Percentiles rank a stretch among this genome's conserved stretches.
Evolutionary conservation across 2,329 filamentous ascomycete species (phyloP).

Genomic region (Colletotrichum tropicale): DNA sequence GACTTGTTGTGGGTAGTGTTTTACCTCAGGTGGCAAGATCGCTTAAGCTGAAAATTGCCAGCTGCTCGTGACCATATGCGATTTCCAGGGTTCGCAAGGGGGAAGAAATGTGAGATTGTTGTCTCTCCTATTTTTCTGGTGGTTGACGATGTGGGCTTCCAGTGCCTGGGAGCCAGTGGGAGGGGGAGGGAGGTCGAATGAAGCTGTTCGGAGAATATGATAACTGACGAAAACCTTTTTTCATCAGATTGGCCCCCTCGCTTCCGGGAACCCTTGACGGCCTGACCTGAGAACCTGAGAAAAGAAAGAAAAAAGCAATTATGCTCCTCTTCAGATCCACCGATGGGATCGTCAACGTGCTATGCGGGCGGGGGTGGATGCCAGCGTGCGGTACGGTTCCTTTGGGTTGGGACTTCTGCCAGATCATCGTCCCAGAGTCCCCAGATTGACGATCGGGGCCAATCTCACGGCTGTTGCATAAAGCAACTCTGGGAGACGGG

Average conservation of each 20-base stretch:
- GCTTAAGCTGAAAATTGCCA: not conserved
- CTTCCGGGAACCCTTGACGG: not conserved
- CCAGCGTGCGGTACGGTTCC: not conserved
- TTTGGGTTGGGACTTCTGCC: not conserved
- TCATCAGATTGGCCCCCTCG: not conserved
- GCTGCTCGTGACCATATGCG: not conserved
- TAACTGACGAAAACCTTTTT: constrained; percentile 4
- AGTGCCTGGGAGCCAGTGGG: not conserved
- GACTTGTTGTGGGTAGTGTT: not conserved
- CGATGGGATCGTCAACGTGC: not conserved
- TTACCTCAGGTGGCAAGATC: not conserved
- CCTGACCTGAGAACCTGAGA: not conserved
- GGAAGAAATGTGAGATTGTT: not conserved
- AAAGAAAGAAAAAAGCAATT: constrained; percentile 9
- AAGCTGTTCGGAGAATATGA: not conserved
- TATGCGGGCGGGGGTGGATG: not conserved
- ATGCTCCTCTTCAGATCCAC: not conserved
- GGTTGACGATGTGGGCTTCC: not conserved
- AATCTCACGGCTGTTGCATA: not conserved
- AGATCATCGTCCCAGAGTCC: not conserved
- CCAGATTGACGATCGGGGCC: not conserved
- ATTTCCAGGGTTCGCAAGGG: not conserved
- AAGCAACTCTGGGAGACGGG: not conserved
- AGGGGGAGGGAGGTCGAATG: not conserved
- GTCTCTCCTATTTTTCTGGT: not conserved